Conservation (phyloP, 2,329 filamentous ascomycete genomes). For the Cercospora sp. region DNA sequence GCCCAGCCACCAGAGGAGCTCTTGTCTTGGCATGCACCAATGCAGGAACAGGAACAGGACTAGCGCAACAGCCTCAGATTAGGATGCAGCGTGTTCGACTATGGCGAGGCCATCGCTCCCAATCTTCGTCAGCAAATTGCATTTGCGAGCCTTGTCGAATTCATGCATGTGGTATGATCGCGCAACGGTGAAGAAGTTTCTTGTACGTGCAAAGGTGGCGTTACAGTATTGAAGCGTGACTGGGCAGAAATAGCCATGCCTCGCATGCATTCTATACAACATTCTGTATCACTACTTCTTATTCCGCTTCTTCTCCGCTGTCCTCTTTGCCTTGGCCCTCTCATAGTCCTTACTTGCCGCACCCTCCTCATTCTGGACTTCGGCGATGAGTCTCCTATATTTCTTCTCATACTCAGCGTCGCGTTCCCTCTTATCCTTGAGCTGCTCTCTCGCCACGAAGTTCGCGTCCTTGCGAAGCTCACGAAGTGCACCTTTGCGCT, state of each 20-base stretch:
- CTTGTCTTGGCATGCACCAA: neutral
- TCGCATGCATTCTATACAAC: neutral
- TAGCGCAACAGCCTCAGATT: neutral
- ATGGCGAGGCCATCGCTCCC: neutral
- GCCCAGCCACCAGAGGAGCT: neutral
- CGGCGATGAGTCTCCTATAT: conserved; percentile 84
- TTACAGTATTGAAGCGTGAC: neutral
- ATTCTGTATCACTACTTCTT: conserved; percentile 2
- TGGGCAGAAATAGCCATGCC: neutral
- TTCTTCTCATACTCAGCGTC: conserved; percentile 96
- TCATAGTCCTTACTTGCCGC: conserved; percentile 24
- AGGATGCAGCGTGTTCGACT: neutral
- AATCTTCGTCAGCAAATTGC: neutral
- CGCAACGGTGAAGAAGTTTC: no score
- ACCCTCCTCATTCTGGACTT: conserved; percentile 66
- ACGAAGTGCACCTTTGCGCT: conserved; percentile 90
- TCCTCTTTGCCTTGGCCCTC: conserved; percentile 25
- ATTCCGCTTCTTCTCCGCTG: conserved; percentile 18
- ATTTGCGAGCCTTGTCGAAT: neutral
- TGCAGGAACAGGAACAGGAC: neutral
- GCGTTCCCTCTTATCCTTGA: conserved; percentile 88
- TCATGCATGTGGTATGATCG: no score
- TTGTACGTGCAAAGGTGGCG: no score
- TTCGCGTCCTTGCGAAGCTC: conserved; percentile 93
- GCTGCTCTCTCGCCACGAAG: conserved; percentile 87